A percentile compares a stretch with the other conserved stretches of the same genome.
Evolutionary conservation across 306 rosid species (phyloP).

Genomic region (Trichosanthes truncata): DNA sequence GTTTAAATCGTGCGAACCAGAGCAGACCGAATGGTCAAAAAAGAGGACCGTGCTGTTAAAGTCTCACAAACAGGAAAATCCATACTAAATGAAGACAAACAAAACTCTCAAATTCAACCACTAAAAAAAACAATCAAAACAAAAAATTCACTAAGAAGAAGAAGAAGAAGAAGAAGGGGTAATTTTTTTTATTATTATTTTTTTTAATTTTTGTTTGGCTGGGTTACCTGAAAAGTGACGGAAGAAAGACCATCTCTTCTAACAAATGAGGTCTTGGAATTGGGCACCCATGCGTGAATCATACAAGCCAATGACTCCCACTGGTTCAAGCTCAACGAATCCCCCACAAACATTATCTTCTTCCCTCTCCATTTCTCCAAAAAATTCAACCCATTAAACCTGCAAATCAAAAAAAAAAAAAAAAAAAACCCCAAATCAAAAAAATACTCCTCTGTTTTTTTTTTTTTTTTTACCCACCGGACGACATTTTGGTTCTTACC

Average conservation of each 20-base stretch:
- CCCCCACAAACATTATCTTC: conserved; percentile 95
- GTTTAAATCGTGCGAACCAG: not conserved
- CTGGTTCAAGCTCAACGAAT: conserved; percentile 80
- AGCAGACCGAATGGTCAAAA: not conserved
- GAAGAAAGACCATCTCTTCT: conserved; percentile 38
- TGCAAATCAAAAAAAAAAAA: not conserved
- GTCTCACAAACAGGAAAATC: not conserved
- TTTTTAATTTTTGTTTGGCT: not conserved
- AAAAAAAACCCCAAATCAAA: not conserved
- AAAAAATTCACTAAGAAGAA: not conserved
- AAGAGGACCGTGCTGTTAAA: not conserved
- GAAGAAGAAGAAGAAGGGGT: conserved; percentile 6
- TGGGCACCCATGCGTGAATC: conserved; percentile 77
- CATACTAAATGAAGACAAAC: not conserved
- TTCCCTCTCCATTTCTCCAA: conserved; percentile 68
- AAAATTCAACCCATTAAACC: conserved; percentile 69
- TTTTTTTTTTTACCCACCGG: not conserved
- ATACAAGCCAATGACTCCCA: conserved; percentile 79
- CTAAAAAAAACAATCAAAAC: not conserved
- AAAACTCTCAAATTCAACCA: not conserved
- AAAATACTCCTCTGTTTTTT: not conserved
- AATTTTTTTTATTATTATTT: not conserved
- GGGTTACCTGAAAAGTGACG: conserved; percentile 57
- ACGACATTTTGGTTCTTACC: conserved; percentile 18
- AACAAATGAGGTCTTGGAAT: conserved; percentile 33